A percentile compares a stretch with the other conserved stretches of the same genome.
These are phyloP conservation scores for Penicillium pancosmium DNA, from an alignment of 495 filamentous ascomycete species.

Conservation along the genomic window DNA sequence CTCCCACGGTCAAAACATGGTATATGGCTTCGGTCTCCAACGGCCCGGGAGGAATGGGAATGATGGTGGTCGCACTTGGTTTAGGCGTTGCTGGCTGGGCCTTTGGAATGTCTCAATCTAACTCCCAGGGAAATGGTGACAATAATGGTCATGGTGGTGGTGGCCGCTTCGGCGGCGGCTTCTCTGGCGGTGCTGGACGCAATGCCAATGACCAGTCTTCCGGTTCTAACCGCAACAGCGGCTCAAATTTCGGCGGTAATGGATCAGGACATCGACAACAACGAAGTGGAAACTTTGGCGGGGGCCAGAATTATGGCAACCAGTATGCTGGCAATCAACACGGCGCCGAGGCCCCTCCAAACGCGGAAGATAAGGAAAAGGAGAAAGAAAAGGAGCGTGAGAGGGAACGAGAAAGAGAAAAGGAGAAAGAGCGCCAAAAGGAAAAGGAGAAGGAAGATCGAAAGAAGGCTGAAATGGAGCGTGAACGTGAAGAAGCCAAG, in stretches of 20 bases:
- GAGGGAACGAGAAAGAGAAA: slow-evolving; percentile 16
- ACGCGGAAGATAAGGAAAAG: slow-evolving; percentile 16
- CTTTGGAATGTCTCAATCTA: slow-evolving; percentile 64
- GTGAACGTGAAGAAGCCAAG: slow-evolving; percentile 68
- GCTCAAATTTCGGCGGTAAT: slow-evolving; percentile 20
- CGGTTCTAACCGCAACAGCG: slow-evolving; percentile 19
- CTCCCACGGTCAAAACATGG: slow-evolving; percentile 71
- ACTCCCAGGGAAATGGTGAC: slow-evolving; percentile 6
- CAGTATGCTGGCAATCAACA: slow-evolving; percentile 44
- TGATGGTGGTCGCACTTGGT: slow-evolving; percentile 61
- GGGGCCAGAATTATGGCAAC: slow-evolving; percentile 30
- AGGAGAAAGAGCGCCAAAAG: slow-evolving; percentile 15
- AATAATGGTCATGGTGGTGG: slow-evolving; percentile 26
- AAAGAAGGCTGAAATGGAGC: slow-evolving; percentile 62
- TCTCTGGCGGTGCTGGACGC: slow-evolving; percentile 26
- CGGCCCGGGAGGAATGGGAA: slow-evolving; percentile 58
- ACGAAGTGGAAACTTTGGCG: slow-evolving; percentile 32
- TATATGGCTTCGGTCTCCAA: slow-evolving; percentile 61
- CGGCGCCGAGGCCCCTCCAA: slow-evolving; percentile 28
- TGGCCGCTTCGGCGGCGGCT: slow-evolving; percentile 24
- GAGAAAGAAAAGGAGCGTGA: slow-evolving; percentile 23
- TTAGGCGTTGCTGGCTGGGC: slow-evolving; percentile 80
- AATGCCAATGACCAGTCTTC: slow-evolving; percentile 26
- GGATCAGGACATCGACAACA: slow-evolving; percentile 26
- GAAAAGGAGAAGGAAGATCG: slow-evolving; percentile 21